A percentile compares a stretch with the other conserved stretches of the same genome.
These are phyloP conservation scores for Phaffia australis DNA, from an alignment of 768 basidiomycete genomes.

Conservation along the genomic window DNA sequence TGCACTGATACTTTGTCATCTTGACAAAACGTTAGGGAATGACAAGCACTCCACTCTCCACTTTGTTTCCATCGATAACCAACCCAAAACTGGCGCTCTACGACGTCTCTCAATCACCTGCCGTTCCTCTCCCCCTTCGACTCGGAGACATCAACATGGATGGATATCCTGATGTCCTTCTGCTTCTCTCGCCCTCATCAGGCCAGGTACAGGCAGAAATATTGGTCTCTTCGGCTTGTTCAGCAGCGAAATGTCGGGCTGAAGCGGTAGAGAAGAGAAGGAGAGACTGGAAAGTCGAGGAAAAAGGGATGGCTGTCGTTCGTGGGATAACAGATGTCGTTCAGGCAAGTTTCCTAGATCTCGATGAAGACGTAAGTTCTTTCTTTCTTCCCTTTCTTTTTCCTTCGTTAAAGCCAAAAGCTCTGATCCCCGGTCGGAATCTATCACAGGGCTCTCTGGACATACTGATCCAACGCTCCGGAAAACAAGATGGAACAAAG, in stretches of 20 bases:
- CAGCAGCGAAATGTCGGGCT: not conserved
- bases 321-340: constrained; percentile 64
- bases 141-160: constrained; percentile 86
- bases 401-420: not conserved
- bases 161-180: constrained; percentile 80
- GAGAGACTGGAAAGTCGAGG: constrained; percentile 46
- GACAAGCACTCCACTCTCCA: not conserved
- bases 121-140: constrained; percentile 64
- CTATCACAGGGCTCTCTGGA: constrained; percentile 67
- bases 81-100: constrained; percentile 53
- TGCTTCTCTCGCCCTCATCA: constrained; percentile 40
- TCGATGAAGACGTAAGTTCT: constrained; percentile 81
- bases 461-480: constrained; percentile 78
- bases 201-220: constrained; percentile 32
- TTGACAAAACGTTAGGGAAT: constrained; percentile 2
- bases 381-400: not conserved
- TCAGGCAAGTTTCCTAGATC: constrained; percentile 68
- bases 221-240: constrained; percentile 36
- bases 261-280: constrained; percentile 20
- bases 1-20: constrained; percentile 7
- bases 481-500: constrained; percentile 44
- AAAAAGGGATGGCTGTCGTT: constrained; percentile 51
- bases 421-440: not conserved
- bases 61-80: not conserved
- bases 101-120: constrained; percentile 55